These are phyloP conservation scores for Setaria viridis DNA, from an alignment of 202 grass and related monocot species.

Conservation along the genomic window DNA sequence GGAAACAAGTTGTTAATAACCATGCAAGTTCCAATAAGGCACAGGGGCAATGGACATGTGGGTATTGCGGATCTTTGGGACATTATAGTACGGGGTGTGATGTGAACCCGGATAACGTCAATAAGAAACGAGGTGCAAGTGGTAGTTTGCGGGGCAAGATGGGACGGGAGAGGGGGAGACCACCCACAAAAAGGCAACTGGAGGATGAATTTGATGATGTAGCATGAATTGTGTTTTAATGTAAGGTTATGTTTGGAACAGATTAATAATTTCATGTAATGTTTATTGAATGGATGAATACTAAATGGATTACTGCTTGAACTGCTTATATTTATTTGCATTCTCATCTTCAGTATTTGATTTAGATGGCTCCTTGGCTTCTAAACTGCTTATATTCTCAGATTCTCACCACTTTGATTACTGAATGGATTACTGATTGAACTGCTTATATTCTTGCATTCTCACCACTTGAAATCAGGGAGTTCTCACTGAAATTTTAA, in stretches of 20 bases:
- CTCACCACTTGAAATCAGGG: constrained; percentile 53
- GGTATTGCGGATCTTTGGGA: background rate
- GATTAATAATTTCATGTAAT: too few relatives aligned
- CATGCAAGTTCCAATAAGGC: background rate
- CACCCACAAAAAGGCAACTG: background rate
- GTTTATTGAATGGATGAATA: too few relatives aligned
- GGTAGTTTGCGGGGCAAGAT: background rate
- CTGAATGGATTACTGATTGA: too few relatives aligned
- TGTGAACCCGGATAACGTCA: background rate
- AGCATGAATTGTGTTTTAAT: background rate
- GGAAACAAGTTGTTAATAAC: background rate
- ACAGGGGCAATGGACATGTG: background rate
- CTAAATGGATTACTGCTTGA: constrained; percentile 44
- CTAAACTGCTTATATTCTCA: too few relatives aligned
- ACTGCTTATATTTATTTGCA: constrained; percentile 51
- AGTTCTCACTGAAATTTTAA: constrained; percentile 92
- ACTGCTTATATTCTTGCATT: too few relatives aligned
- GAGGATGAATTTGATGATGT: background rate
- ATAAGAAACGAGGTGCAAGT: background rate
- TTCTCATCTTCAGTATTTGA: constrained; percentile 47
- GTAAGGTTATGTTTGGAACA: too few relatives aligned
- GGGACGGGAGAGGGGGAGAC: background rate
- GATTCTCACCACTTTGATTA: too few relatives aligned
- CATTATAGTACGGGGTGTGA: background rate
- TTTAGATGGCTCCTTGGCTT: background rate